Percentiles rank a stretch among this genome's conserved stretches.
Conservation (phyloP, 805 yeast genomes). For the Kuraishia capsulata region DNA sequence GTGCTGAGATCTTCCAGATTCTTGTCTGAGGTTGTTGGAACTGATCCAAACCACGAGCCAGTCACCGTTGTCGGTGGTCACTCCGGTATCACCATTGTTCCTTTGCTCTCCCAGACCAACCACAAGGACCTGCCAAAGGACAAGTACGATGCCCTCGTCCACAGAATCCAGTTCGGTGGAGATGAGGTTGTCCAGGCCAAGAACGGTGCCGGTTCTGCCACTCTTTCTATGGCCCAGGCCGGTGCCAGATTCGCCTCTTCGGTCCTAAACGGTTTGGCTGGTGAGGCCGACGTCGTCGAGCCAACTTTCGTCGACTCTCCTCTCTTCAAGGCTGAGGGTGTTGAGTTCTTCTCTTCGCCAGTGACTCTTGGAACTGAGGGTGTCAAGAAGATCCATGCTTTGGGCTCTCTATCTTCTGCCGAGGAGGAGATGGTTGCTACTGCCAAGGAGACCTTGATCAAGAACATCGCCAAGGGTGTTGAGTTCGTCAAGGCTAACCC, state of each 20-base stretch:
- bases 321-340: constrained; percentile 78
- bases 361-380: constrained; percentile 92
- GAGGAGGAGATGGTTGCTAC: constrained; percentile 78
- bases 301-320: constrained; percentile 64
- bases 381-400: constrained; percentile 69
- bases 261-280: constrained; percentile 46
- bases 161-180: constrained; percentile 92
- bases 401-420: constrained; percentile 64
- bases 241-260: constrained; percentile 69
- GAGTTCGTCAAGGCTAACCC: constrained; percentile 73
- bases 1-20: constrained; percentile 85
- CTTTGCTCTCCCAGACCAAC: constrained; percentile 78
- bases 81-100: constrained; percentile 94
- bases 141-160: constrained; percentile 54
- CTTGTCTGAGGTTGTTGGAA: constrained; percentile 54
- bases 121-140: constrained; percentile 60
- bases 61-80: constrained; percentile 95
- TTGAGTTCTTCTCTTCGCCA: constrained; percentile 92
- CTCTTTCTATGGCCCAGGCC: constrained; percentile 81
- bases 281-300: constrained; percentile 38
- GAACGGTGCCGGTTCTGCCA: constrained; percentile 78
- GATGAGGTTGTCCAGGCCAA: constrained; percentile 84
- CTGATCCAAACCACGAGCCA: constrained; percentile 69
- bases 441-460: constrained; percentile 84
- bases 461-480: constrained; percentile 91